Evolutionary conservation across 345 rosid genomes (phyloP).

Genomic region (Cochlearia excelsa): DNA sequence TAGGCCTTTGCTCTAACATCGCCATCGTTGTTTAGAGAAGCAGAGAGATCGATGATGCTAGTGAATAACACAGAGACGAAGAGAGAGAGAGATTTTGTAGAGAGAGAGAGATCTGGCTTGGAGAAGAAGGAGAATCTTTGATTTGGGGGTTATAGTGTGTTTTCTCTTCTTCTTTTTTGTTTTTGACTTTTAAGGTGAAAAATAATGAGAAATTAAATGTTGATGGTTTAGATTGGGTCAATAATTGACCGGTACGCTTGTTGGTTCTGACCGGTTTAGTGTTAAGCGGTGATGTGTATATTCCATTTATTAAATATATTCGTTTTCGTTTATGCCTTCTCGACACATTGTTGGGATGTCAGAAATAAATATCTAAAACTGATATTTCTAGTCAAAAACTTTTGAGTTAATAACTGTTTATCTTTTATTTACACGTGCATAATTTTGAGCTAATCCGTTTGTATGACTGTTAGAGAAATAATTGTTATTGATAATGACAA

Average conservation of each 20-base stretch:
- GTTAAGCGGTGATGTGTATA: too few species aligned
- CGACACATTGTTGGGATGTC: too few species aligned
- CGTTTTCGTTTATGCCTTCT: too few species aligned
- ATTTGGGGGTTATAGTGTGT: constrained; percentile 6
- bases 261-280: constrained; percentile 15
- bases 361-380: too few species aligned
- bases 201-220: constrained; percentile 4
- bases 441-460: too few species aligned
- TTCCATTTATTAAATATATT: too few species aligned
- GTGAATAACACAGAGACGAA: constrained; percentile 6
- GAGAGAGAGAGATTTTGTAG: constrained; percentile 35
- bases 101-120: constrained; percentile 40
- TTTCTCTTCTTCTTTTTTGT: neutral
- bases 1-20: constrained; percentile 57
- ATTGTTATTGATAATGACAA: too few species aligned
- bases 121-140: constrained; percentile 29
- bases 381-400: too few species aligned
- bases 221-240: constrained; percentile 32
- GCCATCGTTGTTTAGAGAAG: constrained; percentile 13
- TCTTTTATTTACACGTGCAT: too few species aligned
- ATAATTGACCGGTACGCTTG: constrained; percentile 7
- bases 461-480: too few species aligned
- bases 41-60: neutral
- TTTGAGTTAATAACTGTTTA: too few species aligned
- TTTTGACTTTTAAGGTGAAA: constrained; percentile 15